Base-by-base conservation (phyloP, 2,329 filamentous ascomycete species). In the Acarospora socialis region DNA sequence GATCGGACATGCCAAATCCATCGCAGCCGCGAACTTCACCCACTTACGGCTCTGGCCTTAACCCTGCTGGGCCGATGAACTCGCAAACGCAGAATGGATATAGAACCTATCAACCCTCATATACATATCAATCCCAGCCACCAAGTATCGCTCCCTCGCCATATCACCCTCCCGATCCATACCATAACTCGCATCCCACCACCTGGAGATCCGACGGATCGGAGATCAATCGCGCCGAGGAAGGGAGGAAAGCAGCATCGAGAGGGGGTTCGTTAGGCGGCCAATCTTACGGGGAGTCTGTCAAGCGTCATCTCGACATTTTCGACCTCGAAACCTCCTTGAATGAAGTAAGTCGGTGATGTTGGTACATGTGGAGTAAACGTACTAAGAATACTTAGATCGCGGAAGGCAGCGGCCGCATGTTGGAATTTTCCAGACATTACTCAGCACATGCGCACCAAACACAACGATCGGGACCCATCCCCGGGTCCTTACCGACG, bases 251-350 rank as follows among this genome's bases (percentile, higher is more conserved):
- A 21, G 36, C 33, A 4, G 24, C 28, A 13, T 30, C 33, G 3
- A 55, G 54, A 30, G 46, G 44, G 28, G 48, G 48, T 21, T 48
- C 21, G 43, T 36, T 25, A n/a, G 25, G 28, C 16, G 28, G 32
- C n/a, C 52, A 46, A 27, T 49, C 53, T 14, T 59, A 59, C 37
- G 49, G 47, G 31, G 60, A 65, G 30, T 53, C 57, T 26, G 65
- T 75, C n/a, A 77, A 77, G 47, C 62, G 72, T 22, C 71, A 77
- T 50, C 53, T 77, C 3, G 72, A 77, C 23, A 61, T 64, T 28
- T 76, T 70, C 39, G 73, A 77, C 47, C 51, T 76, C 16, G 71
- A 63, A 42, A 49, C 56, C 18, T 60, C 59, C 6, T 48, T 63
- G 21, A 60, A 59, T 40, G 61, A 65, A 51, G 61, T 65, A 51